A percentile compares a stretch with the other conserved stretches of the same genome.
Evolutionary conservation across 2,329 filamentous ascomycete species (phyloP).

Genomic region (Coleophoma eucalyptorum): DNA sequence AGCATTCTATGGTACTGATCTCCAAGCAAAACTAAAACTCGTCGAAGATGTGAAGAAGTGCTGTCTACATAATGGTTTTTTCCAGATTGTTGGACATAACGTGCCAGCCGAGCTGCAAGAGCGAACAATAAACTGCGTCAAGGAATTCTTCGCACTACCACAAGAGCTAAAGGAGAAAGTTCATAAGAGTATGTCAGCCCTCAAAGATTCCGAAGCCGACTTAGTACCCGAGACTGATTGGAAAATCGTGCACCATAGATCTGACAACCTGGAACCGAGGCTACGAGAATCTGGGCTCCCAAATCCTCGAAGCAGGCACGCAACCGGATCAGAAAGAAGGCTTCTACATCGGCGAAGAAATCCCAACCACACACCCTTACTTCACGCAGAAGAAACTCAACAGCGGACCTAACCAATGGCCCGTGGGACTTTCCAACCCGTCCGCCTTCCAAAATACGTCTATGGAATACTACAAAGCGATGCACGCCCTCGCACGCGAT

Average conservation of each 20-base stretch:
- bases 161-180: conserved; percentile 38
- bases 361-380: conserved; percentile 33
- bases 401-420: conserved; percentile 39
- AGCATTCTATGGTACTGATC: conserved; percentile 26
- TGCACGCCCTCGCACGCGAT: conserved; percentile 34
- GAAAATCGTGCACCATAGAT: conserved; percentile 20
- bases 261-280: conserved; percentile 37
- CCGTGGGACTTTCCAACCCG: conserved; percentile 15
- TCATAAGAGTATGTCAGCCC: conserved; percentile 22
- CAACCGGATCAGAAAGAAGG: conserved; percentile 41
- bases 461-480: conserved; percentile 35
- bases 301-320: conserved; percentile 37
- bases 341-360: conserved; percentile 34
- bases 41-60: conserved; percentile 34
- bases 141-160: conserved; percentile 42
- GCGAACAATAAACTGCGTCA: conserved; percentile 32
- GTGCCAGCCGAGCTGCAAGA: conserved; percentile 35
- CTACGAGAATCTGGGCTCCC: conserved; percentile 41
- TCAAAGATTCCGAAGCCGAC: not conserved
- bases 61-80: conserved; percentile 45
- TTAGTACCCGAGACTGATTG: conserved; percentile 10
- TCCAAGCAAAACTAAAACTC: conserved; percentile 23
- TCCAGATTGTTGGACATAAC: conserved; percentile 44
- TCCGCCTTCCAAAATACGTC: conserved; percentile 31
- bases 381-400: conserved; percentile 26